A percentile compares a stretch with the other conserved stretches of the same genome.
These are phyloP conservation scores for Podospora sp. DNA, from an alignment of 495 filamentous ascomycete genomes.

Conservation along the genomic window DNA sequence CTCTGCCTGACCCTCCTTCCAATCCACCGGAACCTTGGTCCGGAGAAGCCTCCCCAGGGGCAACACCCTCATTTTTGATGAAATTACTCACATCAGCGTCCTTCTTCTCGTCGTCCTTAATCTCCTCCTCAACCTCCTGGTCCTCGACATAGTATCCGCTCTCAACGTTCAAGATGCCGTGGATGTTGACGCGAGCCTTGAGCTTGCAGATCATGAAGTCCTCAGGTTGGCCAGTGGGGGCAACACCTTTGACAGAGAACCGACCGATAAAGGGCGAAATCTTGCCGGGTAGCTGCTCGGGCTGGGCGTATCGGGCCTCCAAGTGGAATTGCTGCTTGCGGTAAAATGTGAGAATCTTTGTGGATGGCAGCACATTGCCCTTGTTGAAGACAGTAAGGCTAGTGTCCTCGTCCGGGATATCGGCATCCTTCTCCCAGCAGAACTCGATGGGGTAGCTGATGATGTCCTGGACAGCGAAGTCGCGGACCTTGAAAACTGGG, in stretches of 20 bases:
- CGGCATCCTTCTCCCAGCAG: constrained; percentile 97
- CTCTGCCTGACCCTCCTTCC: constrained; percentile 20
- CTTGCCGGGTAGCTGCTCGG: constrained; percentile 87
- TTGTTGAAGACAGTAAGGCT: constrained; percentile 96
- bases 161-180: constrained; percentile 96
- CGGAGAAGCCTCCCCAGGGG: constrained; percentile 11
- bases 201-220: constrained; percentile 99
- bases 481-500: constrained; percentile 96
- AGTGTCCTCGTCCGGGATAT: constrained; percentile 98
- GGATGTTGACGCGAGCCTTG: constrained; percentile 95
- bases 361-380: constrained; percentile 96
- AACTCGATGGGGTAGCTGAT: constrained; percentile 99
- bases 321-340: constrained; percentile 96
- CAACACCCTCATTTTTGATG: constrained; percentile 11
- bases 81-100: constrained; percentile 69
- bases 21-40: constrained; percentile 1
- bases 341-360: constrained; percentile 99
- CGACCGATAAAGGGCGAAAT: constrained; percentile 91
- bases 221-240: constrained; percentile 75
- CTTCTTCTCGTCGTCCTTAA: constrained; percentile 73
- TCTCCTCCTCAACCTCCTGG: constrained; percentile 93
- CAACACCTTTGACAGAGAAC: constrained; percentile 91
- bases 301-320: constrained; percentile 89
- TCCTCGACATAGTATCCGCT: constrained; percentile 98
- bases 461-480: constrained; percentile 96